Percentiles rank a stretch among this genome's conserved stretches.
Evolutionary conservation across 208 protist species (phyloP).

Genomic region (Giardia duodenalis): DNA sequence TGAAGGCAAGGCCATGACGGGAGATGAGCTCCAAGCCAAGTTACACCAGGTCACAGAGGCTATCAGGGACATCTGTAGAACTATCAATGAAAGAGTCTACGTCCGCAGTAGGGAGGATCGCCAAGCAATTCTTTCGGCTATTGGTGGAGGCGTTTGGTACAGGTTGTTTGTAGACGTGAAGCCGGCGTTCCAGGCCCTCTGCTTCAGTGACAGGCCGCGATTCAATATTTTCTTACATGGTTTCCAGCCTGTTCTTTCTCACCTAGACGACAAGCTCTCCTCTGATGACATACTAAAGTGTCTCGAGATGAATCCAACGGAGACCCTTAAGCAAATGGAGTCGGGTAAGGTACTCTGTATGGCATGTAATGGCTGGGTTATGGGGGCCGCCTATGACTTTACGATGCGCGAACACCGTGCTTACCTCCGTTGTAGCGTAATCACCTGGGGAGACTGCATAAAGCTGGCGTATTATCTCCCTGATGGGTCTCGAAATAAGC

Average conservation of each 20-base stretch:
- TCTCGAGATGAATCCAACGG: not conserved
- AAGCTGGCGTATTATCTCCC: conserved; percentile 48
- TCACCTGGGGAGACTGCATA: conserved; percentile 59
- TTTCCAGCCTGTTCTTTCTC: not conserved
- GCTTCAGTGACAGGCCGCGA: not conserved
- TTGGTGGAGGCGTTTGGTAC: not conserved
- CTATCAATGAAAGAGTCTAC: not conserved
- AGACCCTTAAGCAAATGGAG: not conserved
- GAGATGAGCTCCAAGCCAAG: not conserved
- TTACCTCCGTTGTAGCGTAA: conserved; percentile 54
- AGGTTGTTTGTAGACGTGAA: not conserved
- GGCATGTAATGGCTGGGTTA: conserved; percentile 31
- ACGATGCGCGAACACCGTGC: not conserved
- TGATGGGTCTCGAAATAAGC: not conserved
- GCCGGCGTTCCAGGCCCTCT: not conserved
- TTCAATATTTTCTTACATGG: not conserved
- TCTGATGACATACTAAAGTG: not conserved
- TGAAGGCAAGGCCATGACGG: not conserved
- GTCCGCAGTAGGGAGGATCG: not conserved
- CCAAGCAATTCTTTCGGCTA: not conserved
- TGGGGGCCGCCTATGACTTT: not conserved
- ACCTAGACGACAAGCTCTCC: not conserved
- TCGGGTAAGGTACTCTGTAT: not conserved
- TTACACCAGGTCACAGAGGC: not conserved
- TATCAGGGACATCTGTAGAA: no score